Evolutionary conservation across 2,329 filamentous ascomycete genomes (phyloP).

Genomic region (Ceratocystis diversiconidia): DNA sequence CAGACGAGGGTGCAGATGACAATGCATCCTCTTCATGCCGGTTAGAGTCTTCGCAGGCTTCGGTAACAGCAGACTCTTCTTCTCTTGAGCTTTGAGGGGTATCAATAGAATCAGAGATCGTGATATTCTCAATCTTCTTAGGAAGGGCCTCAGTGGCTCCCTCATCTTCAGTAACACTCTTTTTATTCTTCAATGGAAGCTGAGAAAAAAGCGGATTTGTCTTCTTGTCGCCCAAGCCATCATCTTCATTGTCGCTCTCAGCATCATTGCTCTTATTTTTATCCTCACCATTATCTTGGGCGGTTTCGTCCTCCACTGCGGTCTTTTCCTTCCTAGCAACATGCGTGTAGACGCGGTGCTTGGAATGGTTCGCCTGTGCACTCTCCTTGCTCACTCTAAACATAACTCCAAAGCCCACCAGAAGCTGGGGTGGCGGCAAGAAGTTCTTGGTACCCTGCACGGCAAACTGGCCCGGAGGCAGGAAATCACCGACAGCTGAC

Average conservation of each 20-base stretch:
- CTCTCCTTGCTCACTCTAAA: conserved; percentile 85
- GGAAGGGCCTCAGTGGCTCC: not conserved
- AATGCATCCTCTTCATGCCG: conserved; percentile 19
- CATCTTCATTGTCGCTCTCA: not conserved
- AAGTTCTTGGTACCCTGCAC: conserved; percentile 82
- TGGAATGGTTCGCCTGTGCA: conserved; percentile 56
- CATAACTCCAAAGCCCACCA: conserved; percentile 76
- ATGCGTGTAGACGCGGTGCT: conserved; percentile 36
- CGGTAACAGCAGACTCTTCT: not conserved
- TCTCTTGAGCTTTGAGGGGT: not conserved
- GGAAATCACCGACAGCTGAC: conserved; percentile 62
- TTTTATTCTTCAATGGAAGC: not conserved
- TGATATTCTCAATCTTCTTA: not conserved
- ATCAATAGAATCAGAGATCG: not conserved
- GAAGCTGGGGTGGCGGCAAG: conserved; percentile 69
- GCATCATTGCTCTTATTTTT: not conserved
- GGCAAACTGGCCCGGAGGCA: conserved; percentile 65
- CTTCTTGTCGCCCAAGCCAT: conserved; percentile 1
- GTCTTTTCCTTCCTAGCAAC: conserved; percentile 19
- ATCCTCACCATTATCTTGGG: not conserved
- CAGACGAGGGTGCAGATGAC: conserved; percentile 16
- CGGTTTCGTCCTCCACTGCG: conserved; percentile 21
- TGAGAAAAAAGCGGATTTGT: conserved; percentile 8
- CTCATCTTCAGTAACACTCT: not conserved
- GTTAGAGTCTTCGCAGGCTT: conserved; percentile 5